Evolutionary conservation across 208 protist genomes (phyloP), one percentile per base, ranked within the genome.

Genomic region (Acanthamoeba triangularis): DNA sequence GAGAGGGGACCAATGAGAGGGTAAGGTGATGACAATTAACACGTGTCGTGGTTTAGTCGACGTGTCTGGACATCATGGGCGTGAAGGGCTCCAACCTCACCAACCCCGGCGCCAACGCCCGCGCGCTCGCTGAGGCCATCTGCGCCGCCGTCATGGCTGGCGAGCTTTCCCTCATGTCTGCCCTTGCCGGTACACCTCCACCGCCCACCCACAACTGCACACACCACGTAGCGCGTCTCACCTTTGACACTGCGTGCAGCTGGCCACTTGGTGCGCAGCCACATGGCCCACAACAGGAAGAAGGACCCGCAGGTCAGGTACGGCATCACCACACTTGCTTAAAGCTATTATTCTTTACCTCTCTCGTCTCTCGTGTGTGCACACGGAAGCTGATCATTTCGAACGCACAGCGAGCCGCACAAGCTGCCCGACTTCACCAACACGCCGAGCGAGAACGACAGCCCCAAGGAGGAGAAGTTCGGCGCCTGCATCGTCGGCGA

Each of bases 141-240:
- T 74, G 78, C 44, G 98, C 98, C 3, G 97, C 98, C 23, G 99
- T 99, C 20, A 96, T 99, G 91, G 99, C 99, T 74, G 99, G 99
- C 52, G 99, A 99, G 97, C 98, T 99, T 14, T 99, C 99, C 1
- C 98, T 99, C 52, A 98, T 99, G 97, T 65, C 96, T 30, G 98
- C 98, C 25, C 88, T 98, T 1, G 95, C 97, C 28, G 82, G 82
- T 90, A 67, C 20, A 30, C n/a, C 8, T 20, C 10, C n/a, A 41
- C 37, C 37, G 37, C 37, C 1, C n/a, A n/a, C n/a, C 37, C 72
- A 47, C 6, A 49, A 23, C n/a, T 11, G 16, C 30, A 20, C 20
- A 28, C n/a, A 54, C 49, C 13, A 13, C 13, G 18, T 1, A 85
- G 20, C 10, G 41, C 7, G 13, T 52, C 28, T 85, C 28, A 56